Conservation (phyloP, 805 yeast genomes). For the Hanseniaspora pseudoguilliermondii region DNA sequence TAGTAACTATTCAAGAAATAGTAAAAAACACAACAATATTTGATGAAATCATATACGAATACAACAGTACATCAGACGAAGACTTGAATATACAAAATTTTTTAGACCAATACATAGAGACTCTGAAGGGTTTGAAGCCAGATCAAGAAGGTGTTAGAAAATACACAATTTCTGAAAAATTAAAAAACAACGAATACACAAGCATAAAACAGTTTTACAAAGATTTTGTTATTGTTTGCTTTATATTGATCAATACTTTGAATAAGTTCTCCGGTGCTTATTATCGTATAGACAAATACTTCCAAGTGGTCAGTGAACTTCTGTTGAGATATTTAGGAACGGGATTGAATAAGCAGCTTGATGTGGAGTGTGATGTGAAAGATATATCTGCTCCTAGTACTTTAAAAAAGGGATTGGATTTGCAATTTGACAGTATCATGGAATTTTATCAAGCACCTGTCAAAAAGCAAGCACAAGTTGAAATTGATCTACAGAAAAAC, state of each 20-base stretch:
- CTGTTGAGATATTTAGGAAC: slow-evolving; percentile 41
- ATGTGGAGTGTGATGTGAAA: slow-evolving; percentile 16
- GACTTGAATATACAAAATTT: slow-evolving; percentile 14
- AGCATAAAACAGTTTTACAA: slow-evolving; percentile 37
- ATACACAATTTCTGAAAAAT: slow-evolving; percentile 35
- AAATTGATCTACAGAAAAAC: slow-evolving; percentile 30
- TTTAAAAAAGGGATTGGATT: slow-evolving; percentile 34
- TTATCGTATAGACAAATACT: slow-evolving; percentile 46
- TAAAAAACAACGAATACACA: slow-evolving; percentile 30
- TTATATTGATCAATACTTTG: slow-evolving; percentile 35
- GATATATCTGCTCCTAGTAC: slow-evolving; percentile 19
- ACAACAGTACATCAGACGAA: slow-evolving; percentile 20
- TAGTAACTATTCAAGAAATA: not conserved
- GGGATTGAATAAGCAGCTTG: slow-evolving; percentile 32
- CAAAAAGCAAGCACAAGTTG: slow-evolving; percentile 52
- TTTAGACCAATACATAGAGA: slow-evolving; percentile 1
- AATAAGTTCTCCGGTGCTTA: slow-evolving; percentile 41
- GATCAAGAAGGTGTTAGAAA: slow-evolving; percentile 14
- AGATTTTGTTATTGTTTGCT: slow-evolving; percentile 49
- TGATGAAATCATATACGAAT: slow-evolving; percentile 21
- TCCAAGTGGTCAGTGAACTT: slow-evolving; percentile 48
- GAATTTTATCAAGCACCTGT: slow-evolving; percentile 38
- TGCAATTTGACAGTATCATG: slow-evolving; percentile 51
- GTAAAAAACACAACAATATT: slow-evolving; percentile 19
- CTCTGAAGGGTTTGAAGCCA: not conserved